Evolutionary conservation across 2,329 filamentous ascomycete species (phyloP).

Genomic region (Penicillium sp.): DNA sequence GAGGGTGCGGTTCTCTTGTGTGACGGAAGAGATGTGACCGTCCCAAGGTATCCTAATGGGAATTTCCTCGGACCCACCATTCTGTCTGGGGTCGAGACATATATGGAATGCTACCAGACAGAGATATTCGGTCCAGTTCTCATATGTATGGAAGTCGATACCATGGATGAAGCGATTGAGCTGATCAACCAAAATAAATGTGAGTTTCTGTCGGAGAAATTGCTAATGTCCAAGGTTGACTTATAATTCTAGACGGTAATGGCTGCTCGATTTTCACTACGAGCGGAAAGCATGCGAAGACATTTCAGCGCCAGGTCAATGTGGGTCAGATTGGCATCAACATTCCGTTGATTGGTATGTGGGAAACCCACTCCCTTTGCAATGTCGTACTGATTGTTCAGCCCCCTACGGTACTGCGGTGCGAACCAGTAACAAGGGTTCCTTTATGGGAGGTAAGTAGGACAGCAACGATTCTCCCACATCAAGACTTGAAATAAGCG

Average conservation of each 20-base stretch:
- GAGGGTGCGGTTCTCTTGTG: conserved; percentile 62
- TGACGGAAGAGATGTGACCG: conserved; percentile 59
- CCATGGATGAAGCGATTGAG: conserved; percentile 36
- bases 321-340: conserved; percentile 32
- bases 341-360: conserved; percentile 28
- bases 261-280: conserved; percentile 38
- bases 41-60: conserved; percentile 61
- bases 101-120: conserved; percentile 39
- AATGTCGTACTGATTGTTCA: conserved; percentile 4
- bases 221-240: neutral
- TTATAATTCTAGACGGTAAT: conserved; percentile 33
- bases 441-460: conserved; percentile 26
- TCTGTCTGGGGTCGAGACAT: conserved; percentile 33
- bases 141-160: conserved; percentile 35
- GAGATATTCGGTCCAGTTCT: conserved; percentile 42
- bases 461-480: neutral
- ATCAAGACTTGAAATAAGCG: neutral
- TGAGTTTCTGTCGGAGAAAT: neutral
- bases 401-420: conserved; percentile 25
- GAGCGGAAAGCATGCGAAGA: conserved; percentile 29
- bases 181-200: conserved; percentile 32
- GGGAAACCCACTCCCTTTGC: neutral
- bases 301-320: conserved; percentile 34
- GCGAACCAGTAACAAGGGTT: conserved; percentile 29
- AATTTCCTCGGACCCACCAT: conserved; percentile 56